Evolutionary conservation across 257 asterid species (phyloP), one percentile per base, ranked within the genome.

Genomic region (Paulownia fortunei): DNA sequence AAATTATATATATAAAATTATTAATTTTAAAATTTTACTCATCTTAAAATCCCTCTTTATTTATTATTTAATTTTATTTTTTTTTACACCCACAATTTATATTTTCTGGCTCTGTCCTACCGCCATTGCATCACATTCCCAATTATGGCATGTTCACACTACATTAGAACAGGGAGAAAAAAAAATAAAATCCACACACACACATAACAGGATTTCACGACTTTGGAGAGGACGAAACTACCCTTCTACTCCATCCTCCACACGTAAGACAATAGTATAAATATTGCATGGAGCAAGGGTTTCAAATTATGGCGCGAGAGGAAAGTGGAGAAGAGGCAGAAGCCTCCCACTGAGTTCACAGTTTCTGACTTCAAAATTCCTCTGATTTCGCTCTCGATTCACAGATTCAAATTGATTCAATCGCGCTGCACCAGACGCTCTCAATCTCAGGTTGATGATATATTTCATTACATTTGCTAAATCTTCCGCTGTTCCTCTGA

Each of bases 271-370:
- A 67, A 42, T 26, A 21, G 39, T 77, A 76, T 76, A 76, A 65
- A 67, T 76, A 39, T 5, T 32, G 4, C 32, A 60, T 41, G 68
- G 10, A 41, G 51, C 26, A 7, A 2, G 63, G 15, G 11, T 64
- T 41, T 56, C 59, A 56, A 13, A 55, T n/a, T 5, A 68, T 70
- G 60, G 70, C 63, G 76, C 75, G 3, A n/a, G 18, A 62, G 70
- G 36, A 36, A 46, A 21, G 66, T 6, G 44, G 56, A 3, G 41
- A 26, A 54, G 72, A 51, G 36, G 19, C 76, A 44, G 19, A 47
- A 41, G 23, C 34, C 63, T 60, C 72, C 19, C 7, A 1, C 39
- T 44, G 58, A 61, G 37, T 39, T 39, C 58, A 2, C n/a, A 23
- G 24, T 9, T 59, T 23, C 52, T 63, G 56, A 30, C 1, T 24